Evolutionary conservation across 2,329 filamentous ascomycete genomes (phyloP), one percentile per base, ranked within the genome.

Genomic region (Hansfordia pulvinata): DNA sequence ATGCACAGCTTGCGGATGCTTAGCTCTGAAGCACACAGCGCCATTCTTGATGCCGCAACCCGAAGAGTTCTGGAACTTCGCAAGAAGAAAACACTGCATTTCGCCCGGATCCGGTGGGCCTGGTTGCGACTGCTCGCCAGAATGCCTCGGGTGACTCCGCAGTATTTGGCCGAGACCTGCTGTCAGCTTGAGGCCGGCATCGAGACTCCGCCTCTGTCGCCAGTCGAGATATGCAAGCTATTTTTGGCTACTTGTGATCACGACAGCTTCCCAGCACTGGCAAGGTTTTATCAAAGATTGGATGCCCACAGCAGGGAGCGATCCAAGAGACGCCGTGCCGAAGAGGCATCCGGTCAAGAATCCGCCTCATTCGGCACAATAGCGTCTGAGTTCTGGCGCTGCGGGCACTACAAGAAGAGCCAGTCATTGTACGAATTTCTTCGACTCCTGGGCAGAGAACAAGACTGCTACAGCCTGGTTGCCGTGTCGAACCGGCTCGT

Each of bases 61-160:
- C 26, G 33, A 22, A 32, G 25, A 21, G 22, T 46, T 12, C 28
- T 35, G 8, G 17, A 20, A 17, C 26, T 33, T 27, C 23, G 17
- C 8, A 12, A 20, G 3, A 31, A 31, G 9, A 19, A 30, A 19
- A 30, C 28, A 9, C 3, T 28, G 12, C 17, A 32, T 17, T 41
- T 30, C 25, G 3, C 12, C 13, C 17, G 31, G 12, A 22, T 35
- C 20, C 44, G 46, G 11, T 29, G 37, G 10, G 20, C 31, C 10
- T 49, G 42, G 43, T 31, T 50, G 22, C 35, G 37, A 14, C 23
- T 47, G 12, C 30, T 50, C 22, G 43, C 39, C 13, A 40, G 42
- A 19, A 26, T 47, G 19, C 45, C 42, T 10, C 25, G 25, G 11
- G 20, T 45, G 16, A 29, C 36, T 14, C 27, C 29, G 10, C 23